These are phyloP conservation scores for Yamadazyma atlantica DNA, from an alignment of 1,139 yeast genomes.

Conservation along the genomic window DNA sequence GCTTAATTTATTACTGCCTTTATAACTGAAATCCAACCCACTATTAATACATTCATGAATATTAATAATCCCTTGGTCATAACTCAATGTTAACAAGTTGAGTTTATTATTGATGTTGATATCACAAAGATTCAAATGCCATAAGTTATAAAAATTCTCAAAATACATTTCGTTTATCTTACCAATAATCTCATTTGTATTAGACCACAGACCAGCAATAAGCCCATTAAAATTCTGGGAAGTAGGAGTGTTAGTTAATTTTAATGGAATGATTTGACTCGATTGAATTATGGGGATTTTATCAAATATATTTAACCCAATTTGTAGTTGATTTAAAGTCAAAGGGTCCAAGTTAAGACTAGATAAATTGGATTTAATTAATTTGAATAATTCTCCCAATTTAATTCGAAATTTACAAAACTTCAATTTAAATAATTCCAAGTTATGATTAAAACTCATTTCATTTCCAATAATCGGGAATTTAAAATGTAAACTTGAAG, in stretches of 20 bases:
- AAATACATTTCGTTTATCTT: constrained; percentile 55
- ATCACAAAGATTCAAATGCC: constrained; percentile 80
- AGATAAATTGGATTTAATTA: constrained; percentile 53
- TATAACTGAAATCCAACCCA: constrained; percentile 35
- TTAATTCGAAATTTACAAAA: constrained; percentile 63
- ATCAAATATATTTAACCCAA: constrained; percentile 60
- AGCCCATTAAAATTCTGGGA: constrained; percentile 6
- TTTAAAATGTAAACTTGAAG: constrained; percentile 71
- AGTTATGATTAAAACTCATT: constrained; percentile 58
- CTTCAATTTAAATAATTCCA: constrained; percentile 62
- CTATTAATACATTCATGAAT: constrained; percentile 32
- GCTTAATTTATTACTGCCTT: constrained; percentile 7
- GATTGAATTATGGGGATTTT: constrained; percentile 61
- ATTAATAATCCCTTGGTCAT: constrained; percentile 22
- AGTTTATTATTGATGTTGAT: constrained; percentile 20
- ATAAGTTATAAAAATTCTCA: constrained; percentile 65
- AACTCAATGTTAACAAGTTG: constrained; percentile 29
- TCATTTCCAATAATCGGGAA: constrained; percentile 75
- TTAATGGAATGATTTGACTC: constrained; percentile 44
- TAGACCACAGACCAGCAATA: constrained; percentile 1
- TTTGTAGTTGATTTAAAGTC: constrained; percentile 31
- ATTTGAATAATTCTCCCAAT: constrained; percentile 64
- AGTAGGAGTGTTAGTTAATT: constrained; percentile 23
- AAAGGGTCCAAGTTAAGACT: constrained; percentile 22
- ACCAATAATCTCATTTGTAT: constrained; percentile 25